Base-by-base conservation (phyloP, 2,329 filamentous ascomycete species). In the Pezicula rhizophila region DNA sequence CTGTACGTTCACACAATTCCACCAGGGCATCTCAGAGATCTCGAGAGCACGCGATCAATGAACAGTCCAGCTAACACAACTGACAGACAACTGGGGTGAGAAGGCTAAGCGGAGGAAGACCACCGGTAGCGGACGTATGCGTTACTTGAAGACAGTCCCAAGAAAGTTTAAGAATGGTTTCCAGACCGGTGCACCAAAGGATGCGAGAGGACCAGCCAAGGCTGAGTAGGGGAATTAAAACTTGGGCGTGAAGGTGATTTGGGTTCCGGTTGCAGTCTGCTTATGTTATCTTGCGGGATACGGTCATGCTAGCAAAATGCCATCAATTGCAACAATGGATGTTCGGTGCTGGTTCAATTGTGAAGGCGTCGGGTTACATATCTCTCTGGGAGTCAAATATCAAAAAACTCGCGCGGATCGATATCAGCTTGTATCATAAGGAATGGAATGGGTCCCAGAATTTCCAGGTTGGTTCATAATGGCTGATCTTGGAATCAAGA, bases 91-190 rank as follows among this genome's bases (percentile, higher is more conserved):
- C 88, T 99, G 93, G 93, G 84, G 88, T 75, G 92, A 97, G 84
- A 99, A 99, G 88, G 92, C 91, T 68, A 97, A 97, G 89, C 83
- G 93, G 76, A 95, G 93, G 87, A 97, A 96, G 91, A 96, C 92
- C 70, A 92, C 88, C 72, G 93, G 93, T 68, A 92, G 89, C 70
- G 93, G 93, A 74, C 89, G 93, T 75, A 93, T 91, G 85, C 84
- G 89, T 71, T 89, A 91, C 79, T 82, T 99, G 72, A 95, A 95
- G 82, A 82, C 80, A 68, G 85, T 99, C 71, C 79, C 90, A 70
- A 86, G 93, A 74, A 84, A 84, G 77, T 96, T 96, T 85, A 89
- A 86, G 81, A 99, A 99, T 79, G 91, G 90, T 66, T 99, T 99
- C 89, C 92, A 88, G 79, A 82, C 77, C 64, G 93, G 93, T 70